Conservation (phyloP, 148 eudicot genomes). For the Chenopodium quinoa region DNA sequence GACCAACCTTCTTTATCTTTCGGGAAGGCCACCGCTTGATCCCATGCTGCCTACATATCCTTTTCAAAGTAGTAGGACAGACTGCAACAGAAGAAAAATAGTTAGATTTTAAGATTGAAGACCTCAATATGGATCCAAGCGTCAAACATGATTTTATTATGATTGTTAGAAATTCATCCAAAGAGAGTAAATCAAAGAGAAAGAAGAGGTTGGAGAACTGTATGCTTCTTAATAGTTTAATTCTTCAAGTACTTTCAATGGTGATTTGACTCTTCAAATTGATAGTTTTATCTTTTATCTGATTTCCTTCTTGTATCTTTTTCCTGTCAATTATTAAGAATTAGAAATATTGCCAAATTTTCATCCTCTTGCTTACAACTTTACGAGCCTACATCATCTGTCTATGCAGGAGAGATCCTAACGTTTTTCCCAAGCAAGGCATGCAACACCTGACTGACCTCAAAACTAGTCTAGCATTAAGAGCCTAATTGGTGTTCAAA, state of each 20-base stretch:
- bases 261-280: background rate
- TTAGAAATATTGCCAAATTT: background rate
- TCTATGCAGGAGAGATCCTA: too few relatives aligned
- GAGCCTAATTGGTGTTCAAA: background rate
- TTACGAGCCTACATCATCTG: background rate
- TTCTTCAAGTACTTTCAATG: background rate
- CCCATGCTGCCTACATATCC: slow-evolving; percentile 94
- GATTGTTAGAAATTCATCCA: background rate
- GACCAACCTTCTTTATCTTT: slow-evolving; percentile 89
- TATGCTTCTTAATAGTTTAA: too few relatives aligned
- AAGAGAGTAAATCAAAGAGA: background rate
- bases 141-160: background rate
- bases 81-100: slow-evolving; percentile 44
- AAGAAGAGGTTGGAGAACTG: background rate
- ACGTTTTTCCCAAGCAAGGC: background rate
- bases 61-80: slow-evolving; percentile 92
- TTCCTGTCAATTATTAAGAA: background rate
- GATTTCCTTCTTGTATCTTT: background rate
- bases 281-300: background rate
- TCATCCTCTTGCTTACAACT: background rate
- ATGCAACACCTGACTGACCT: background rate
- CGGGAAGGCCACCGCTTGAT: slow-evolving; percentile 94
- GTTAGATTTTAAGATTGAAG: slow-evolving; percentile 1
- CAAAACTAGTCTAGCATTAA: background rate
- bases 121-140: background rate